A percentile compares a stretch with the other conserved stretches of the same genome.
phyloP scores from a whole-genome alignment of 768 basidiomycete species.

The Porphyrellus cyaneotinctus region DNA sequence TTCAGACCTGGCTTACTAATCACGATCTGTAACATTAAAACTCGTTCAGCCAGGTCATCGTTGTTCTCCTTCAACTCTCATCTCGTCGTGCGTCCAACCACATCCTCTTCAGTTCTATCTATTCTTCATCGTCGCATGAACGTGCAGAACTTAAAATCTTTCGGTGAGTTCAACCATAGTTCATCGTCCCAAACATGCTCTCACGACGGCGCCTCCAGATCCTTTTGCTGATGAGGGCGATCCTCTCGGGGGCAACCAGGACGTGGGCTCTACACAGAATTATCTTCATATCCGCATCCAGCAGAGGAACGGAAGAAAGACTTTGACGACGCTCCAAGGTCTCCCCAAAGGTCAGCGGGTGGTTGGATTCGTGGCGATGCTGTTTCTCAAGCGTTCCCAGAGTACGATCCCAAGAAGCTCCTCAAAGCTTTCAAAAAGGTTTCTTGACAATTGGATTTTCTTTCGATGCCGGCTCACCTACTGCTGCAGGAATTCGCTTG shows the following conservation, averaged over 20 bases:
- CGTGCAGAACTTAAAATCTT: slow-evolving; percentile 87
- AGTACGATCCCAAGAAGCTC: slow-evolving; percentile 97
- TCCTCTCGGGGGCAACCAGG: slow-evolving; percentile 65
- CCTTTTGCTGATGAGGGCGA: slow-evolving; percentile 95
- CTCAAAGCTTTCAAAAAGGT: slow-evolving; percentile 99
- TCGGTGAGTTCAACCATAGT: slow-evolving; percentile 45
- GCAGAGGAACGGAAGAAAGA: slow-evolving; percentile 98
- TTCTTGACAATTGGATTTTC: not conserved
- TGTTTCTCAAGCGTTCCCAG: slow-evolving; percentile 39
- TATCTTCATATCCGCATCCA: slow-evolving; percentile 97
- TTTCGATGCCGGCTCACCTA: slow-evolving; percentile 7
- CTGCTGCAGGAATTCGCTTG: slow-evolving; percentile 85
- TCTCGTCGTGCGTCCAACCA: slow-evolving; percentile 34
- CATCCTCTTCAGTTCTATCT: slow-evolving; percentile 44
- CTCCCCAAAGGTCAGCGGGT: slow-evolving; percentile 72
- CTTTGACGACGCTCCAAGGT: slow-evolving; percentile 95
- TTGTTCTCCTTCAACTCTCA: slow-evolving; percentile 23
- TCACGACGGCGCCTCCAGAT: slow-evolving; percentile 49
- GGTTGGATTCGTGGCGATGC: slow-evolving; percentile 8
- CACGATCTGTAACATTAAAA: slow-evolving; percentile 20
- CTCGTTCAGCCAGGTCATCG: slow-evolving; percentile 13
- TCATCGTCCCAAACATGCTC: not conserved
- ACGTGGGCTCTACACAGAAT: slow-evolving; percentile 78
- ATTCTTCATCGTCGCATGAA: slow-evolving; percentile 75
- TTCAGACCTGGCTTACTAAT: slow-evolving; percentile 23